These are phyloP conservation scores for Podospora bellae-mahoneyi DNA, from an alignment of 495 filamentous ascomycete genomes.

Conservation along the genomic window DNA sequence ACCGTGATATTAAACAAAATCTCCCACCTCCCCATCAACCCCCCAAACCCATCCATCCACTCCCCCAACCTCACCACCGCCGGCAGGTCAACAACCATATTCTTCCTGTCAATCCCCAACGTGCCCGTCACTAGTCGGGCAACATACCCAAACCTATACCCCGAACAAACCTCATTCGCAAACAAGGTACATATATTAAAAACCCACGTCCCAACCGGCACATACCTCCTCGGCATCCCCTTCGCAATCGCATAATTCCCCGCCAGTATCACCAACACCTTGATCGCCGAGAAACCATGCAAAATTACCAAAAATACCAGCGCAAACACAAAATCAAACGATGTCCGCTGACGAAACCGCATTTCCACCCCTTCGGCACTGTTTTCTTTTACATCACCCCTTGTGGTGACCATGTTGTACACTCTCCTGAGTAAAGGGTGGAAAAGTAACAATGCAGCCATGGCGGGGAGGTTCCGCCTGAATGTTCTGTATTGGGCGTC, in stretches of 20 bases:
- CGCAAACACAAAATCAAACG: constrained; percentile 83
- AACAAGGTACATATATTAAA: constrained; percentile 88
- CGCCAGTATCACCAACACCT: constrained; percentile 75
- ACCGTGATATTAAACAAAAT: constrained; percentile 97
- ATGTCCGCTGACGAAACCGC: constrained; percentile 69
- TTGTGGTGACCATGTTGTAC: constrained; percentile 53
- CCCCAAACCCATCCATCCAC: constrained; percentile 71
- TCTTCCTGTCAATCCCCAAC: constrained; percentile 30
- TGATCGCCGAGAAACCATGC: constrained; percentile 80
- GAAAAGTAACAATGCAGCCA: constrained; percentile 63
- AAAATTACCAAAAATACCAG: constrained; percentile 70
- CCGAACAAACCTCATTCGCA: constrained; percentile 77
- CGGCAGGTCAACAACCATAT: constrained; percentile 34
- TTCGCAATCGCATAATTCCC: constrained; percentile 79
- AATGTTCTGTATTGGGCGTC: constrained; percentile 87
- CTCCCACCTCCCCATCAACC: constrained; percentile 85
- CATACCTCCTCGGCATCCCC: constrained; percentile 58
- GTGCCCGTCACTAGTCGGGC: constrained; percentile 48
- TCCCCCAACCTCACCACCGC: constrained; percentile 54
- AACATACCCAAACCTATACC: constrained; percentile 68
- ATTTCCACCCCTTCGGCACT: constrained; percentile 55
- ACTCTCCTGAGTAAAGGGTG: constrained; percentile 74
- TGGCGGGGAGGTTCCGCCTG: constrained; percentile 79
- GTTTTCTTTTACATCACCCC: constrained; percentile 16
- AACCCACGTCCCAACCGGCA: constrained; percentile 80